Conservation (phyloP, 768 basidiomycete species). For the Sporobolomyces pararoseus region DNA sequence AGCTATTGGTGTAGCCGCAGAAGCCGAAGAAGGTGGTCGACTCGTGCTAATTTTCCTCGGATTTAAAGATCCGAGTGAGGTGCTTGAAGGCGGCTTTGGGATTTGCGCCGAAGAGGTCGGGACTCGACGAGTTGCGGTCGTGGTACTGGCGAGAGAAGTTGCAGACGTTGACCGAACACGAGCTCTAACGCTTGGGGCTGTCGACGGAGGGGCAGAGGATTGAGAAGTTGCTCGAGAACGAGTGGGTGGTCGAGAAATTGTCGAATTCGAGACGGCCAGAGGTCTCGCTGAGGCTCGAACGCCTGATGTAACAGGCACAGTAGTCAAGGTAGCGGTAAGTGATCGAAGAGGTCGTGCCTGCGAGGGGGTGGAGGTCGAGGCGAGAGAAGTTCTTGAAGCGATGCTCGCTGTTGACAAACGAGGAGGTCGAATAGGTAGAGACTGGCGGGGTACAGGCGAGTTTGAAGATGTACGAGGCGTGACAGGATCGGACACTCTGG, state of each 20-base stretch:
- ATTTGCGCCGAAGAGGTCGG: not conserved
- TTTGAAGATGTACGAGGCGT: not conserved
- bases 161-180: not conserved
- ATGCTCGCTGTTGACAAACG: constrained; percentile 12
- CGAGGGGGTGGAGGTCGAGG: no score
- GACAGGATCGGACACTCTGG: not conserved
- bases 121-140: not conserved
- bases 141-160: no score
- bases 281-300: not conserved
- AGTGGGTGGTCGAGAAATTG: not conserved
- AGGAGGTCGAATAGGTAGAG: constrained; percentile 7
- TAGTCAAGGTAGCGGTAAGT: not conserved
- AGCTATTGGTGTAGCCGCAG: not conserved
- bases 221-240: constrained; percentile 1
- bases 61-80: no score
- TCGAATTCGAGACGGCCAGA: not conserved
- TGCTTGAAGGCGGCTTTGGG: no score
- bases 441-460: not conserved
- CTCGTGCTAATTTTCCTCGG: not conserved
- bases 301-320: not conserved
- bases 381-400: not conserved
- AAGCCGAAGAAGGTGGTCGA: constrained; percentile 1
- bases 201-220: constrained; percentile 3
- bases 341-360: not conserved
- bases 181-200: constrained; percentile 1